Evolutionary conservation across 192 early-diverging fungal species (phyloP), one percentile per base, ranked within the genome.

Genomic region (Backusella macrospora): DNA sequence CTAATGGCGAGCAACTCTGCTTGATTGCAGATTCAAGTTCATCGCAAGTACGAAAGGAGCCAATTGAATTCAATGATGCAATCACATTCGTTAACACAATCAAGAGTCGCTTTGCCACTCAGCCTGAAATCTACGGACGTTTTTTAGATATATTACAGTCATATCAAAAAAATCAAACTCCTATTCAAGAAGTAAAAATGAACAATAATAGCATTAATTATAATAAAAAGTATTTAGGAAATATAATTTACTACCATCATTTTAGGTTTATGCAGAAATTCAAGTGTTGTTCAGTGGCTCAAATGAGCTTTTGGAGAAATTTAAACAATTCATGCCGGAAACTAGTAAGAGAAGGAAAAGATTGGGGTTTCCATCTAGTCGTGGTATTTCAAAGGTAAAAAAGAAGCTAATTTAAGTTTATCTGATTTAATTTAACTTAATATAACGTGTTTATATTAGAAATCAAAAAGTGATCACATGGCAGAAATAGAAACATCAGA

Each of bases 71-170:
- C 74, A 93, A 94, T 71, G 95, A 99, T 76, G 98, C 97, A 9
- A 99, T 99, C 48, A 98, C 93, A 74, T 99, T 98, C 76, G 97
- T 99, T 12, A 98, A 99, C 85, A 98, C 97, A 80, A 98, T 99
- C 14, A 80, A 93, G 89, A 96, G 92, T 73, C 93, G 95, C 8
- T 97, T 96, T 76, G 82, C 90, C 7, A 87, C 85, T 39, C 91
- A 97, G 78, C 96, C 96, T 3, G 96, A 98, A 47, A 93, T 88
- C 23, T 99, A 99, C 83, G 94, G 95, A 75, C 92, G 94, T 74
- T 99, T 99, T 76, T 78, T 98, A 69, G 96, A 96, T 77, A 94
- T 99, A 40, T 76, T 98, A 75, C 95, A 98, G 84, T 94, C 93
- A 12, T 99, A 98, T 77, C 96, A 99, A 76, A 93, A 92, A 73